Conservation (phyloP, 345 rosid species). For the Camelina neglecta region DNA sequence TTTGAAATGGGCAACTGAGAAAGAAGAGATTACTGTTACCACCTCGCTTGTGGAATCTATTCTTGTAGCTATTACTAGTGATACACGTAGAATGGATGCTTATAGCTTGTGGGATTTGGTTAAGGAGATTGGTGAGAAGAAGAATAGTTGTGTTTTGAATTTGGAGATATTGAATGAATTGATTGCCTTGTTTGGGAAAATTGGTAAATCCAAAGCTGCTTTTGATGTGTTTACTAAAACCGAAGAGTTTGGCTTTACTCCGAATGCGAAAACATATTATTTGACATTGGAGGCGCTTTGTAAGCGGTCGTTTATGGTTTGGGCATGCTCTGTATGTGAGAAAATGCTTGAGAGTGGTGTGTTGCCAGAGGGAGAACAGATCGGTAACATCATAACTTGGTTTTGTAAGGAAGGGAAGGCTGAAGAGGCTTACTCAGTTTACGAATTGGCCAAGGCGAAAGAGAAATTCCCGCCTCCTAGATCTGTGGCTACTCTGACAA, state of each 20-base stretch:
- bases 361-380: slow-evolving; percentile 54
- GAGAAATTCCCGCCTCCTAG: slow-evolving; percentile 52
- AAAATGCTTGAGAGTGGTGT: slow-evolving; percentile 62
- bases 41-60: slow-evolving; percentile 53
- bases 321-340: slow-evolving; percentile 68
- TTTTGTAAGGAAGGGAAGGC: slow-evolving; percentile 67
- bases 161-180: slow-evolving; percentile 59
- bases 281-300: slow-evolving; percentile 68
- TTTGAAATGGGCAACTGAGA: slow-evolving; percentile 62
- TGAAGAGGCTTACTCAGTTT: slow-evolving; percentile 60
- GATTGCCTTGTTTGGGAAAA: slow-evolving; percentile 65
- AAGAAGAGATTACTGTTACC: slow-evolving; percentile 46
- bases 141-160: slow-evolving; percentile 46
- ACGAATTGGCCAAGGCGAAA: slow-evolving; percentile 55
- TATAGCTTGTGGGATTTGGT: slow-evolving; percentile 77
- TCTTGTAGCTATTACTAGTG: slow-evolving; percentile 50
- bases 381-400: slow-evolving; percentile 76
- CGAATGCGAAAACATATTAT: slow-evolving; percentile 60
- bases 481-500: slow-evolving; percentile 56
- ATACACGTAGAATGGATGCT: slow-evolving; percentile 54
- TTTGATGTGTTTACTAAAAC: slow-evolving; percentile 68
- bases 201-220: slow-evolving; percentile 77
- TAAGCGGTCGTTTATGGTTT: slow-evolving; percentile 55
- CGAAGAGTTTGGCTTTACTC: slow-evolving; percentile 61
- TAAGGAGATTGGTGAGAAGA: slow-evolving; percentile 57